Percentiles rank a stretch among this genome's conserved stretches.
phyloP scores from a whole-genome alignment of 768 basidiomycete genomes.

The Artomyces pyxidatus region DNA sequence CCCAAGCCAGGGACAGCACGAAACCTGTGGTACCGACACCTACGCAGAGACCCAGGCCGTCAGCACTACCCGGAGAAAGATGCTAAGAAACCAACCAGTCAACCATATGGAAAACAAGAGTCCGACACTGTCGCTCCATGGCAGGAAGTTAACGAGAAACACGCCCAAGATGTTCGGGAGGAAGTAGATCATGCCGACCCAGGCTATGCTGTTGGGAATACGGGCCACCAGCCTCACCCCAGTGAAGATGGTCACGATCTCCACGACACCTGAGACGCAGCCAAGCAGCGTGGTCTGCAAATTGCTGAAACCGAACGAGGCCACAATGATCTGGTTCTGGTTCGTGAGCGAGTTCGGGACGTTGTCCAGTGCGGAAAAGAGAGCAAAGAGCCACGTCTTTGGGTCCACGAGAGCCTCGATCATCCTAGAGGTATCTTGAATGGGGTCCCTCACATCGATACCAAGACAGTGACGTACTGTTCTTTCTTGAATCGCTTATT shows the following conservation, averaged over 20 bases:
- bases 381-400: constrained; percentile 72
- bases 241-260: constrained; percentile 63
- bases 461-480: constrained; percentile 62
- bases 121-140: constrained; percentile 59
- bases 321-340: constrained; percentile 56
- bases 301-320: constrained; percentile 55
- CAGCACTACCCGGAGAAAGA: constrained; percentile 2
- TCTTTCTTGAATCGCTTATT: constrained; percentile 77
- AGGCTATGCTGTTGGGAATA: constrained; percentile 50
- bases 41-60: constrained; percentile 19
- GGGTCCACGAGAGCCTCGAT: constrained; percentile 59
- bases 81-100: constrained; percentile 39
- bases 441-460: too few species aligned
- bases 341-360: constrained; percentile 63
- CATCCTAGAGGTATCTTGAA: constrained; percentile 46
- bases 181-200: constrained; percentile 50
- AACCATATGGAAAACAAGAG: constrained; percentile 51
- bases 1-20: constrained; percentile 54
- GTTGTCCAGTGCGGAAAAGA: constrained; percentile 54
- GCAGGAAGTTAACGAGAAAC: constrained; percentile 54
- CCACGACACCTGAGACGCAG: constrained; percentile 57
- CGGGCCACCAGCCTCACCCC: constrained; percentile 53
- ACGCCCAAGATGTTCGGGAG: constrained; percentile 59
- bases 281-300: constrained; percentile 64
- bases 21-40: constrained; percentile 52